Percentiles rank a stretch among this genome's conserved stretches.
Conservation (phyloP, 2,329 filamentous ascomycete genomes). For the Huntiella savannae region DNA sequence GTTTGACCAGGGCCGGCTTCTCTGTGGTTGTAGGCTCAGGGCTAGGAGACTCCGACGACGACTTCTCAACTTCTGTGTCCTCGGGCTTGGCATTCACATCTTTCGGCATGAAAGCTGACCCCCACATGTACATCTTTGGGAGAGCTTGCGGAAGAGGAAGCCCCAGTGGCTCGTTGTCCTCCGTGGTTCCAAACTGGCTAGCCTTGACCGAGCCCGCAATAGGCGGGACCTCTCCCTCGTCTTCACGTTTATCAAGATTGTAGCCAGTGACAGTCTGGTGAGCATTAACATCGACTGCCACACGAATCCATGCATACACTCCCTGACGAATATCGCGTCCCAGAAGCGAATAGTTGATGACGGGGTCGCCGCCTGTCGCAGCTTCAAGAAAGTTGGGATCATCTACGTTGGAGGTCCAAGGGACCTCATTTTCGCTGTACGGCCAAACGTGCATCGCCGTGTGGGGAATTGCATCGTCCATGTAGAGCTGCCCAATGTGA, state of each 20-base stretch:
- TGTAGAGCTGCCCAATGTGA: slow-evolving; percentile 47
- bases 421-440: slow-evolving; percentile 27
- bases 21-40: no score
- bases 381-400: slow-evolving; percentile 32
- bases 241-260: background rate
- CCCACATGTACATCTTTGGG: slow-evolving; percentile 12
- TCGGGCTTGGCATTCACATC: slow-evolving; percentile 5
- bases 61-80: background rate
- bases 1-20: no score
- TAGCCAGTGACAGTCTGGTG: slow-evolving; percentile 12
- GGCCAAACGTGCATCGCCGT: slow-evolving; percentile 30
- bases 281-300: slow-evolving; percentile 26
- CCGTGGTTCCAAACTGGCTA: background rate
- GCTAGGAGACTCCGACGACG: no score
- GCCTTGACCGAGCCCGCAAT: background rate
- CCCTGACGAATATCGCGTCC: slow-evolving; percentile 33
- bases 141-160: slow-evolving; percentile 9
- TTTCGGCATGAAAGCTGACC: slow-evolving; percentile 8
- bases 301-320: slow-evolving; percentile 34
- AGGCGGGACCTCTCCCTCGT: background rate
- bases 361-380: slow-evolving; percentile 31
- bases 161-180: background rate
- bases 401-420: slow-evolving; percentile 30
- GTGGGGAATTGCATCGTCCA: slow-evolving; percentile 37
- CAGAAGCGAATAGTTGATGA: slow-evolving; percentile 38